phyloP scores from a whole-genome alignment of 2,329 filamentous ascomycete genomes.

The Botrytis aclada region DNA sequence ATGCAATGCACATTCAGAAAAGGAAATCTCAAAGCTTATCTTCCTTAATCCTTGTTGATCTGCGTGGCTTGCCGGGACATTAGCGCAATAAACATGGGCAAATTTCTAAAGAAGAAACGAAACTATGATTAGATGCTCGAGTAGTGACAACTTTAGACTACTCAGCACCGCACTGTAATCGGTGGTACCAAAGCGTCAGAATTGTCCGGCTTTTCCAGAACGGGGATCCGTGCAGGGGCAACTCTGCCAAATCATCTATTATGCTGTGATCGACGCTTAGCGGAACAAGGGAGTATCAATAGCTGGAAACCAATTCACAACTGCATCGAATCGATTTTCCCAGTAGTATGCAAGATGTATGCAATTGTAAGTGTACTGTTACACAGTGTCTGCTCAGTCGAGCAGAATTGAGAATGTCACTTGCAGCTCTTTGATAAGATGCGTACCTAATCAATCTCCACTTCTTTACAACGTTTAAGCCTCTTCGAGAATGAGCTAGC shows the following conservation, averaged over 20 bases:
- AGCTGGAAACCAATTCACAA: not conserved
- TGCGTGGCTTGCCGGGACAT: not conserved
- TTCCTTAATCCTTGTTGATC: not conserved
- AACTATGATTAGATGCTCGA: not conserved
- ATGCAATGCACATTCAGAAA: not conserved
- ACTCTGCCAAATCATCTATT: not conserved
- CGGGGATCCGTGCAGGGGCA: not conserved
- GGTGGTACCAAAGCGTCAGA: constrained; percentile 3
- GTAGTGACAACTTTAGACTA: not conserved
- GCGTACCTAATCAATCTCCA: not conserved
- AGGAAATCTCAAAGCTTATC: not conserved
- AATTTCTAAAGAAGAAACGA: not conserved
- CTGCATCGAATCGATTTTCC: not conserved
- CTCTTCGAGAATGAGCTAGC: not conserved
- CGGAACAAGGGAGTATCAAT: not conserved
- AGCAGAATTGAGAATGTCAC: not conserved
- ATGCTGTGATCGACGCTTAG: not conserved
- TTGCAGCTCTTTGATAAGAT: not conserved
- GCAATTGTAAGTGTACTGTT: not conserved
- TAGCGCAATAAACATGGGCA: not conserved
- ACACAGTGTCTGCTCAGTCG: not conserved
- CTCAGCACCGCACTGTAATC: not conserved
- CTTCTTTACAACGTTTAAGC: not conserved
- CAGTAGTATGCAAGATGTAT: not conserved
- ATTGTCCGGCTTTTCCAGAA: not conserved